Evolutionary conservation across 495 filamentous ascomycete genomes (phyloP).

Genomic region (Daldinia concentrica): DNA sequence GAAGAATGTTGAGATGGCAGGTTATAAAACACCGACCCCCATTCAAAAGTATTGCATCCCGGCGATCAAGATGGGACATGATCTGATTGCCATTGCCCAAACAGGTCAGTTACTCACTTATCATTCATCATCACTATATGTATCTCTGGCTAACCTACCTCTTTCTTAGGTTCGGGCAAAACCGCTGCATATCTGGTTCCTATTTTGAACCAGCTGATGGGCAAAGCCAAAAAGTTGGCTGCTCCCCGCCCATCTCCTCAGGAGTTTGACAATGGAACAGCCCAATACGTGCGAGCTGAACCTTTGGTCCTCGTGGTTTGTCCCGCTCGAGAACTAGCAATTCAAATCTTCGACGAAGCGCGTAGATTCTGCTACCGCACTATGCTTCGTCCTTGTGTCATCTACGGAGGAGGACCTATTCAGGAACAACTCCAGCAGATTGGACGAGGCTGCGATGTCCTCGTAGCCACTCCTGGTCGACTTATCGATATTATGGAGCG

Average conservation of each 20-base stretch:
- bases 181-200: constrained; percentile 93
- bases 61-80: constrained; percentile 73
- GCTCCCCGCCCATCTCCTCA: constrained; percentile 74
- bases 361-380: constrained; percentile 91
- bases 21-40: constrained; percentile 74
- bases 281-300: constrained; percentile 71
- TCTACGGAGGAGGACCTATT: constrained; percentile 83
- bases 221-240: constrained; percentile 85
- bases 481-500: constrained; percentile 82
- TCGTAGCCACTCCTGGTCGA: constrained; percentile 89
- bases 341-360: constrained; percentile 93
- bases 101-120: constrained; percentile 72
- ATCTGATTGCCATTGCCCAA: constrained; percentile 88
- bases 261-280: constrained; percentile 51
- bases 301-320: constrained; percentile 86
- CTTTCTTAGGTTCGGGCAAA: constrained; percentile 83
- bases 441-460: constrained; percentile 83
- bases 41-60: constrained; percentile 88
- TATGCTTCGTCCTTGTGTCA: constrained; percentile 91
- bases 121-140: neutral
- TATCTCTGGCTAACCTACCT: constrained; percentile 8
- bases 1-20: constrained; percentile 75
- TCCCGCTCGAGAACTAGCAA: constrained; percentile 87
- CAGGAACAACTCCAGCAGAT: constrained; percentile 74
- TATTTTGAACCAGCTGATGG: constrained; percentile 89